Evolutionary conservation across 1,284 basidiomycete genomes (phyloP).

Genomic region (Phellinidium pouzarii): DNA sequence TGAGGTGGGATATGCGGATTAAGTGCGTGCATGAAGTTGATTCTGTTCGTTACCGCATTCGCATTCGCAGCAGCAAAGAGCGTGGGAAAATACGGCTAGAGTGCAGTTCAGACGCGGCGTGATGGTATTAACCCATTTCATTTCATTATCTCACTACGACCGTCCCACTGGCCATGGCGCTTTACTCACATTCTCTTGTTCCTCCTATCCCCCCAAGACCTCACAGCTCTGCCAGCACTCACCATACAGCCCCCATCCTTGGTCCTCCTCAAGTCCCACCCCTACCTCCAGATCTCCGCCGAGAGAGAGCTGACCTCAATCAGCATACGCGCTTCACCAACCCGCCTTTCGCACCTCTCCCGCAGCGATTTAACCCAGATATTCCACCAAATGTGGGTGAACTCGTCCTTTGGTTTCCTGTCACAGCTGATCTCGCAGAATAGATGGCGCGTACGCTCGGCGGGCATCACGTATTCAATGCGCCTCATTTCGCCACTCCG

Average conservation of each 20-base stretch:
- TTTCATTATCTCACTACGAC: not conserved
- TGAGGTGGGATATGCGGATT: too few relatives aligned
- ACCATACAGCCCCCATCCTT: not conserved
- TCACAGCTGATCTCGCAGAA: slow-evolving; percentile 6
- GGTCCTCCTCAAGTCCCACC: slow-evolving; percentile 35
- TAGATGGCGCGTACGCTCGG: slow-evolving; percentile 63
- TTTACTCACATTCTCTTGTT: too few relatives aligned
- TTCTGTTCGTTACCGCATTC: too few relatives aligned
- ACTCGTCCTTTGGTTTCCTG: slow-evolving; percentile 16
- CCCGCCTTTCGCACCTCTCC: slow-evolving; percentile 61
- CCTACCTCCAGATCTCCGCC: slow-evolving; percentile 31
- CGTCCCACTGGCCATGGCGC: not conserved
- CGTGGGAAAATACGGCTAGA: not conserved
- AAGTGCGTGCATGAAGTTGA: too few relatives aligned
- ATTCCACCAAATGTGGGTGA: slow-evolving; percentile 53
- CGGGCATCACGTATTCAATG: slow-evolving; percentile 29
- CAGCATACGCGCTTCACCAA: slow-evolving; percentile 43
- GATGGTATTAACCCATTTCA: not conserved
- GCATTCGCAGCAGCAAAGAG: too few relatives aligned
- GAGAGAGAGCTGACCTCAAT: slow-evolving; percentile 21
- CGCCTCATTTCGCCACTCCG: slow-evolving; percentile 12
- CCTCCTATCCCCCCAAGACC: slow-evolving; percentile 5
- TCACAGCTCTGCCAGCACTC: slow-evolving; percentile 4
- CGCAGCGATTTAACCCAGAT: slow-evolving; percentile 53
- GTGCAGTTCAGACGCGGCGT: not conserved